phyloP scores from a whole-genome alignment of 164 flowering plant genomes.

The Echeveria elegans region DNA sequence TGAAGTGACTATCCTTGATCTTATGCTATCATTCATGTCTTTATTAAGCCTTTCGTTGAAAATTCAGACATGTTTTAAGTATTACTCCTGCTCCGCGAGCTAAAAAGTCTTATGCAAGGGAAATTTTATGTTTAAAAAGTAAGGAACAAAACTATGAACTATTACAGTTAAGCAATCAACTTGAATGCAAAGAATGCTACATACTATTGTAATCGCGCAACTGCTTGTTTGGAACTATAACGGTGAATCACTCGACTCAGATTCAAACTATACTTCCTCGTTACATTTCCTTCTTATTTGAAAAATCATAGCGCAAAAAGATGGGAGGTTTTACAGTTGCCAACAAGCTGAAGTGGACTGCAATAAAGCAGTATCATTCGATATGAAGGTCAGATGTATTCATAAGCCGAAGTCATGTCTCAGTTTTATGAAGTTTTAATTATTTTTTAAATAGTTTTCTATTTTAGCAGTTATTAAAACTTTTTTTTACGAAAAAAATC shows the following conservation, averaged over 20 bases:
- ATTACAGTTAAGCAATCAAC: conserved; percentile 83
- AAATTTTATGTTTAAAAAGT: conserved; percentile 85
- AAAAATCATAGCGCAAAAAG: not conserved
- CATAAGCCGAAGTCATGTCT: not conserved
- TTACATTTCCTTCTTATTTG: not conserved
- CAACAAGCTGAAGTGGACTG: conserved; percentile 93
- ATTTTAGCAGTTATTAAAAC: not conserved
- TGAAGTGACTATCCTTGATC: too few relatives aligned
- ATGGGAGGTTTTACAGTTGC: too few relatives aligned
- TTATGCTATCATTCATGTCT: too few relatives aligned
- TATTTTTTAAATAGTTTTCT: too few relatives aligned
- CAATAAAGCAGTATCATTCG: conserved; percentile 61
- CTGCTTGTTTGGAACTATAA: conserved; percentile 84
- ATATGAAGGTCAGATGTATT: conserved; percentile 62
- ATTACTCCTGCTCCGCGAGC: not conserved
- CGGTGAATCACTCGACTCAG: conserved; percentile 32
- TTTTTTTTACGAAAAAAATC: too few relatives aligned
- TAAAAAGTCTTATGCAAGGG: conserved; percentile 39
- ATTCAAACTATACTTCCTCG: not conserved
- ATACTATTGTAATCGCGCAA: conserved; percentile 77
- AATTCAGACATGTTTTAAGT: not conserved
- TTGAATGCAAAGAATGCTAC: conserved; percentile 61
- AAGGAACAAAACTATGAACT: conserved; percentile 81
- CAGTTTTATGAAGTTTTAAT: not conserved
- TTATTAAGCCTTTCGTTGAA: not conserved